Base-by-base conservation (phyloP, 2,329 filamentous ascomycete species). In the Sporothrix schenckii region DNA sequence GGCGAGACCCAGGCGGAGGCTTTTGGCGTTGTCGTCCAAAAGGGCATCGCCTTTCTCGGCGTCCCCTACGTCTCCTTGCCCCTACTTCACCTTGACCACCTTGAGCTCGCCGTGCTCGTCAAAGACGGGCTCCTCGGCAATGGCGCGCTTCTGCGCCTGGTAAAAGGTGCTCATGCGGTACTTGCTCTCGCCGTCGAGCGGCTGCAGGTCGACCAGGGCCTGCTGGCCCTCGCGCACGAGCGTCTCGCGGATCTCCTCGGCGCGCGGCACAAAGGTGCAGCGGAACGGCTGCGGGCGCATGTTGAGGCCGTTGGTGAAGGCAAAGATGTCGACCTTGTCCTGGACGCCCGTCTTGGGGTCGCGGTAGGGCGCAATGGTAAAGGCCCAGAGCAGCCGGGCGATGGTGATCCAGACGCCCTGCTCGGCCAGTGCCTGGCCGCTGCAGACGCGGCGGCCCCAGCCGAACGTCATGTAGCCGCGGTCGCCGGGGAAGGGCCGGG, bases 401-500 rank as follows among this genome's bases (percentile, higher is more conserved):
- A 89, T 80, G 0, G 84, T 87, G 74, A 89, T 83, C 81, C 85
- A 88, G 0, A 85, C 85, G 6, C 86, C 85, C 74, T 88, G 85
- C 76, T 89, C 87, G 1, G 87, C 87, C 21, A 89, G 78, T 2
- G 81, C 83, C 75, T 86, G 81, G 0, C 86, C 85, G 58, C 81
- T 82, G 75, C 85, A 88, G 3, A 85, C 83, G 6, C 85, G 77
- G 3, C 85, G 80, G 7, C 86, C 86, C 83, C 84, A 87, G 34
- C 85, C 85, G 74, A 87, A 86, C 1, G 84, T 84, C 82, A 86
- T 86, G 74, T 86, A 85, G 0, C 83, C 82, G 66, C 78, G 80
- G 72, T 85, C 83, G 11, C 80, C 79, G 0, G 83, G 83, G 71
- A 86, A 86, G 0, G 83, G 83, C 4, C 83, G 79, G 50, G 73